These are phyloP conservation scores for Phytophthora pseudosyringae DNA, from an alignment of 352 stramenopile genomes.

Conservation along the genomic window DNA sequence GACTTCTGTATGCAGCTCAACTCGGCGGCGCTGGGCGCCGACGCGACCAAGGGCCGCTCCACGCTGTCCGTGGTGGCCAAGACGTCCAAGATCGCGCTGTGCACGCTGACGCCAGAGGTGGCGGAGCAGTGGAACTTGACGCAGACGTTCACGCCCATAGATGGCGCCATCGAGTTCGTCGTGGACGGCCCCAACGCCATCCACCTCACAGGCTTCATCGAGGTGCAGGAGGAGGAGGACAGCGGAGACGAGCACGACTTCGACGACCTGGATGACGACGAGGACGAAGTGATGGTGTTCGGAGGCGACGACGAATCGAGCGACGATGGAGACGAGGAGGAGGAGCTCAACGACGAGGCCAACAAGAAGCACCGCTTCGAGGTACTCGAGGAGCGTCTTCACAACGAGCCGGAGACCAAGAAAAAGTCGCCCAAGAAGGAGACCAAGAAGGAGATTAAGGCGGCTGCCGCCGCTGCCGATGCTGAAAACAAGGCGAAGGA, in stretches of 20 bases:
- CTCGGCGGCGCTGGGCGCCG: constrained; percentile 68
- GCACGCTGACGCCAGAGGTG: constrained; percentile 65
- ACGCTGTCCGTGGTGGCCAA: constrained; percentile 80
- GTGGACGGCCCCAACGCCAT: constrained; percentile 79
- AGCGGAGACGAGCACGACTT: constrained; percentile 65
- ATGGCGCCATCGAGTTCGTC: constrained; percentile 74
- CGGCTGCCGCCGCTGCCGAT: constrained; percentile 31
- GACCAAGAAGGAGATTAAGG: constrained; percentile 29
- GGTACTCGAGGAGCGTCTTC: constrained; percentile 73
- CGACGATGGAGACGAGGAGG: constrained; percentile 42
- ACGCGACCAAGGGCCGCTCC: constrained; percentile 61
- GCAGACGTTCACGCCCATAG: constrained; percentile 80
- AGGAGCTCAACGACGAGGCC: constrained; percentile 53
- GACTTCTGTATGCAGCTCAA: constrained; percentile 84
- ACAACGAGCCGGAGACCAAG: constrained; percentile 42
- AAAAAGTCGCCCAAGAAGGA: constrained; percentile 43
- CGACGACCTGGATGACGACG: constrained; percentile 48
- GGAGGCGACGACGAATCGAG: constrained; percentile 43
- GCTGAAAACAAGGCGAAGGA: constrained; percentile 37
- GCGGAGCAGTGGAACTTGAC: constrained; percentile 79
- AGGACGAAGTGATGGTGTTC: constrained; percentile 78
- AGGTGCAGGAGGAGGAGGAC: constrained; percentile 78
- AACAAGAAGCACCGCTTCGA: constrained; percentile 66
- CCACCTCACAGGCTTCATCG: constrained; percentile 84
- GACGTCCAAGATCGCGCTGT: constrained; percentile 76